These are phyloP conservation scores for Cladosporium sp. DNA, from an alignment of 2,329 filamentous ascomycete species.

Conservation along the genomic window DNA sequence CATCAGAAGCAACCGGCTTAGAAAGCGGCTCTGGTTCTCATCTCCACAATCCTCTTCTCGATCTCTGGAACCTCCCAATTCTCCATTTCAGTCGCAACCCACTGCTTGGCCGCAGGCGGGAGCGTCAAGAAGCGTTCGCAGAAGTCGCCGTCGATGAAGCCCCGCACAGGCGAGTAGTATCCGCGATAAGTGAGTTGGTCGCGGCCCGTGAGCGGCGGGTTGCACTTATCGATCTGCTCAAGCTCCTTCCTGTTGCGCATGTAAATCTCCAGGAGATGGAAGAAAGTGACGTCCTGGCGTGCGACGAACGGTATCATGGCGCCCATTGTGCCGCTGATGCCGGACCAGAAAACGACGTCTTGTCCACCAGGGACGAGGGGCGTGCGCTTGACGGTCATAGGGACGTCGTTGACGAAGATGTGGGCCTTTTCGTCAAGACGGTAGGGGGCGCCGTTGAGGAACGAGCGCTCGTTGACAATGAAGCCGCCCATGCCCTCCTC, in stretches of 20 bases:
- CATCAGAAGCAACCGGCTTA: conserved; percentile 14
- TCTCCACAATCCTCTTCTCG: conserved; percentile 73
- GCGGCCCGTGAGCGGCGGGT: conserved; percentile 79
- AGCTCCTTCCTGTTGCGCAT: conserved; percentile 59
- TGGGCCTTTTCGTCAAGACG: conserved; percentile 80
- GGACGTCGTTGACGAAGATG: conserved; percentile 86
- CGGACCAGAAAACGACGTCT: conserved; percentile 87
- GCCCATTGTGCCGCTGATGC: conserved; percentile 88
- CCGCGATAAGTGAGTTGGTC: conserved; percentile 94
- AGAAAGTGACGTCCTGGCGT: conserved; percentile 94
- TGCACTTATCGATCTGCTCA: conserved; percentile 28
- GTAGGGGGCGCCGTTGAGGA: conserved; percentile 83
- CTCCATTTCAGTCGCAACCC: conserved; percentile 90
- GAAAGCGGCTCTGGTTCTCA: conserved; percentile 34
- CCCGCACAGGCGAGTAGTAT: conserved; percentile 95
- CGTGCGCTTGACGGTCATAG: conserved; percentile 82
- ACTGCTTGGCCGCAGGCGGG: conserved; percentile 82
- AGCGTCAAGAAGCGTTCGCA: conserved; percentile 86
- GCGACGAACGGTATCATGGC: conserved; percentile 87
- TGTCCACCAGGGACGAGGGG: conserved; percentile 85
- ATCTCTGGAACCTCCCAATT: conserved; percentile 77
- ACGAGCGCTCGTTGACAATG: conserved; percentile 81
- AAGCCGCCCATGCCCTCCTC: conserved; percentile 87
- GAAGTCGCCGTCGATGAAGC: conserved; percentile 91
- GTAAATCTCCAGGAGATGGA: conserved; percentile 87